Base-by-base conservation (phyloP, 2,329 filamentous ascomycete species). In the Pyricularia grisea region DNA sequence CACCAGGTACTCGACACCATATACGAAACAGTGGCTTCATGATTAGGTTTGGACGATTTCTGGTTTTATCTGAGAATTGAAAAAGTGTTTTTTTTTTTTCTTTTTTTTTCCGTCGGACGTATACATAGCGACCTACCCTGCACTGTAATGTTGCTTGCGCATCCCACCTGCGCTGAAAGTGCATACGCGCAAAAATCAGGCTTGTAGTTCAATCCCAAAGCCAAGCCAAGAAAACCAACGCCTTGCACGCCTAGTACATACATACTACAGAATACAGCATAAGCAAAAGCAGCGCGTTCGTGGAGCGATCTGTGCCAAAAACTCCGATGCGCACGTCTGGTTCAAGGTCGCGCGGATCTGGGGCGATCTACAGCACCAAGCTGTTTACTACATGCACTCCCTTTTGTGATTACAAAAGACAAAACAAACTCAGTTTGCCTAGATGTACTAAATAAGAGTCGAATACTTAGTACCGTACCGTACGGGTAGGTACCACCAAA, bases 1-100 rank as follows among this genome's bases (percentile, higher is more conserved):
- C 25, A 17, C 27, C 60, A 28, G 27, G 25, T 7, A 63, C 27
- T 17, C 60, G 33, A 42, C 31, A 23, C n/a, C 17, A 68, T 36
- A 68, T 63, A 23, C 60, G 60, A 63, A 63, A 63, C 60, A 63
- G 25, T 28, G 60, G 60, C 60, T 63, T 63, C 60, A 63, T 14
- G 14, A 28, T 63, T 63, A 17, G 25, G 60, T 63, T 63, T 63
- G 23, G 60, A 28, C 60, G 60, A 28, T 63, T 63, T 12, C 60
- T 23, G 17, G 25, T n/a, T 17, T 27, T 6, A 63, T 63, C 60
- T 28, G 5, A 28, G 14, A 61, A 61, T 61, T 61, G 17, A 7
- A 63, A 17, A 4, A 17, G 11, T 63, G 27, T 17, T 61, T 5
- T 4, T 28, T n/a, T n/a, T n/a, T n/a, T n/a, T n/a, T n/a, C n/a